A percentile compares a stretch with the other conserved stretches of the same genome.
These are phyloP conservation scores for Elsinoe arachidis DNA, from an alignment of 2,329 filamentous ascomycete genomes.

Conservation along the genomic window DNA sequence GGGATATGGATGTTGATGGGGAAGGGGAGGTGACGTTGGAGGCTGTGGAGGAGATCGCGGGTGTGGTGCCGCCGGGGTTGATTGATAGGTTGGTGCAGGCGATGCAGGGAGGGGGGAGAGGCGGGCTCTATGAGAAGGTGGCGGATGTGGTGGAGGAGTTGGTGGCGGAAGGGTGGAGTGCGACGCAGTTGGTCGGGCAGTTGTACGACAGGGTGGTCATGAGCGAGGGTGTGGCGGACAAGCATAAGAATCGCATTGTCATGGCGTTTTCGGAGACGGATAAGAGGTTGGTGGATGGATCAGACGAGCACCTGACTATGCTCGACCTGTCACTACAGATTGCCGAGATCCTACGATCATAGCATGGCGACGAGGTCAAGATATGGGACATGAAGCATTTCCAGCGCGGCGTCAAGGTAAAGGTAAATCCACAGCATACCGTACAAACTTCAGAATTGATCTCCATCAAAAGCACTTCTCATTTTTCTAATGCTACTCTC, in stretches of 20 bases:
- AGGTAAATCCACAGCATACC: not conserved
- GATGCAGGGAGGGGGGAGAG: slow-evolving; percentile 59
- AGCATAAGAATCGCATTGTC: slow-evolving; percentile 84
- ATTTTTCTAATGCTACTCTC: not conserved
- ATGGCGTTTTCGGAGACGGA: slow-evolving; percentile 88
- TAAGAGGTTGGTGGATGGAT: slow-evolving; percentile 86
- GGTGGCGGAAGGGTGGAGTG: slow-evolving; percentile 95
- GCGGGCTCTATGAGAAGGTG: slow-evolving; percentile 62
- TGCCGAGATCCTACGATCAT: slow-evolving; percentile 19
- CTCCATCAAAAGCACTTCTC: slow-evolving; percentile 3
- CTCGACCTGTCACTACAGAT: slow-evolving; percentile 77
- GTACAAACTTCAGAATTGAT: not conserved
- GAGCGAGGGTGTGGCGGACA: slow-evolving; percentile 69
- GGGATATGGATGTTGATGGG: slow-evolving; percentile 43
- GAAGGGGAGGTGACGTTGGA: slow-evolving; percentile 57
- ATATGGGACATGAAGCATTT: not conserved
- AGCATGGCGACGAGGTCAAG: not conserved
- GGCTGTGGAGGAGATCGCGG: slow-evolving; percentile 88
- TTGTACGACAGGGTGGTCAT: slow-evolving; percentile 70
- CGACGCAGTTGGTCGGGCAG: slow-evolving; percentile 75
- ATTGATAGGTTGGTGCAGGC: slow-evolving; percentile 63
- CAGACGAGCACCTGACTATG: slow-evolving; percentile 88
- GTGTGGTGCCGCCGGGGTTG: slow-evolving; percentile 73
- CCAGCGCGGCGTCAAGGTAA: slow-evolving; percentile 9
- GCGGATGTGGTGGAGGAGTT: slow-evolving; percentile 78